Base-by-base conservation (phyloP, 306 rosid genomes). In the Begonia fuchsioides region DNA sequence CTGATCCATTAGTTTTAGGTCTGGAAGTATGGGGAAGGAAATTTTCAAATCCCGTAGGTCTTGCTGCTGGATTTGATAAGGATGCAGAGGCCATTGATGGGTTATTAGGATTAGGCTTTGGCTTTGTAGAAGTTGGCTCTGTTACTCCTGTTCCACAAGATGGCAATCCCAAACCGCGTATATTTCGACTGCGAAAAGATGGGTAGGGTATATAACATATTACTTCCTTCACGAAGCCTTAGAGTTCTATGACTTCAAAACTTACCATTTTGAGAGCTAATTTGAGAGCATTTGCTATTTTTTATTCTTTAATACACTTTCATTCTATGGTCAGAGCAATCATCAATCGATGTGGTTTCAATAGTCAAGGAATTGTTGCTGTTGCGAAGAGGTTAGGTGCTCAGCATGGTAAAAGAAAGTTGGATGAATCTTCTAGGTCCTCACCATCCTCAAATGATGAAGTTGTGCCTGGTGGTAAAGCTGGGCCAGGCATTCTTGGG, bases 61-160 rank as follows among this genome's bases (percentile, higher is more conserved):
- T 88, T 68, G 97, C 95, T 61, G 97, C 97, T 17, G 97, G 97
- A 57, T 88, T 88, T 67, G 97, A 88, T 79, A 88, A 88, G 69
- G 79, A 88, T 49, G 97, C 97, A 0, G 95, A 64, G 77, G 97
- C 97, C 50, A 68, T 84, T 48, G 97, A 81, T 64, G 97, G 97
- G 19, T 77, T 88, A 46, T 93, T 88, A 68, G 84, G 58, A 57
- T 47, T 84, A 70, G 97, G 97, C 18, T 88, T 88, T 68, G 97
- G 97, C 62, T 88, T 84, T 71, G 82, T 88, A 60, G 97, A 88
- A 71, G 93, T 88, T 50, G 97, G 97, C 47, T 88, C 97, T 60
- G 95, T 88, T 41, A 88, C 97, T 38, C 97, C 97, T 49, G 68
- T 81, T 60, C 97, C 92, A 8, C 97, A 88, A 56, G 97, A 78